Evolutionary conservation across 2,329 filamentous ascomycete genomes (phyloP).

Genomic region (Penicillium sp.): DNA sequence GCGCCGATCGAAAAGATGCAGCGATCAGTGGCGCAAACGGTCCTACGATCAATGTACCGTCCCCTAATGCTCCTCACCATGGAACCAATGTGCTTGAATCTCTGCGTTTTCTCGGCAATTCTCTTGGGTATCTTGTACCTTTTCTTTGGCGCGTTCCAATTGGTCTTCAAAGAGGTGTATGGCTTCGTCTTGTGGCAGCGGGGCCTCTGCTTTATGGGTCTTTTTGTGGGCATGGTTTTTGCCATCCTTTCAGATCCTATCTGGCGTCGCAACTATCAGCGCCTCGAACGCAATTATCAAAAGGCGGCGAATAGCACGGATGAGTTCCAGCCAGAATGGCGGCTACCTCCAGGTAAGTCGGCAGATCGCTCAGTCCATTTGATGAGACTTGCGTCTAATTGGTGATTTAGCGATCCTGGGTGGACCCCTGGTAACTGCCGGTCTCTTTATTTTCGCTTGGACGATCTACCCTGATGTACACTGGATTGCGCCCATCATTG

Average conservation of each 20-base stretch:
- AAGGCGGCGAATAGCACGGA: constrained; percentile 35
- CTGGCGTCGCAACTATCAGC: constrained; percentile 49
- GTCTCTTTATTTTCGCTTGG: constrained; percentile 89
- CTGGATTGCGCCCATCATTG: constrained; percentile 76
- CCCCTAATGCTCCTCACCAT: constrained; percentile 78
- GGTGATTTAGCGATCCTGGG: constrained; percentile 61
- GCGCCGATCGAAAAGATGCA: constrained; percentile 75
- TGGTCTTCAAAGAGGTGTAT: constrained; percentile 75
- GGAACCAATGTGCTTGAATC: constrained; percentile 82
- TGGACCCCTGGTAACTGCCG: constrained; percentile 74
- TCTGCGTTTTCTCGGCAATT: constrained; percentile 81
- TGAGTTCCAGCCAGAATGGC: constrained; percentile 80
- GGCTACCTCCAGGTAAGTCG: constrained; percentile 67
- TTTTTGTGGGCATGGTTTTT: constrained; percentile 51
- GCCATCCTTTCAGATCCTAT: constrained; percentile 50
- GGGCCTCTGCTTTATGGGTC: constrained; percentile 72
- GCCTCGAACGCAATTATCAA: constrained; percentile 44
- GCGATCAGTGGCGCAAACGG: constrained; percentile 65
- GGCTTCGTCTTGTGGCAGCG: constrained; percentile 77
- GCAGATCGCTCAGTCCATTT: not conserved
- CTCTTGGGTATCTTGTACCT: constrained; percentile 87
- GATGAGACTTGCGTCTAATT: constrained; percentile 9
- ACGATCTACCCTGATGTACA: constrained; percentile 72
- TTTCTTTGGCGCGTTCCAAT: constrained; percentile 84
- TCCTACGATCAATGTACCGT: constrained; percentile 60